Evolutionary conservation across 176 grass and related monocot species (phyloP), one percentile per base, ranked within the genome.

Genomic region (Stipa capillata): DNA sequence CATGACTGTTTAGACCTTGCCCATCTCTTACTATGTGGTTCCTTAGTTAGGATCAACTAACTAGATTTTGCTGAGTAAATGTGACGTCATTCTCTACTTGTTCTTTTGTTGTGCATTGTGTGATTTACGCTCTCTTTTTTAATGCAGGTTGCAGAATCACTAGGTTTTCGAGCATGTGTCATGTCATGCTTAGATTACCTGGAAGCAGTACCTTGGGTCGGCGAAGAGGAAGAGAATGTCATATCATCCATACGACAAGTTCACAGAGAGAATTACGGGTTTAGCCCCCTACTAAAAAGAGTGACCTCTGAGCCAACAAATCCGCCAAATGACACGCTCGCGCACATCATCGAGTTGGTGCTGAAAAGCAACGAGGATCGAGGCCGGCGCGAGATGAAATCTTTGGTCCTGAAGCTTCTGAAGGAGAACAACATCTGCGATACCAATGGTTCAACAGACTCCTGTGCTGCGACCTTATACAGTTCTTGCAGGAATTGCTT

Each of bases 141-240:
- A 72, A 51, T 71, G n/a, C 79, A 97, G 93, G 85, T 93, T 21
- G 85, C 90, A 24, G 93, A 93, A 77, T 88, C 73, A 42, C 82
- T 97, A 74, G 88, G 91, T 31, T 97, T 93, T 31, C 74, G 53
- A 23, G 45, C 79, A 66, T 93, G 94, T 58, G 51, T 97, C 20
- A 69, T 73, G 48, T 86, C 94, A 86, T 93, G 94, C 78, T 60
- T 97, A 45, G 84, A 91, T 87, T 93, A 89, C 79, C 58, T 97
- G 55, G 94, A 97, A 87, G 83, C 84, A 6, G 84, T 91, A 18
- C 94, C 94, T 42, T 97, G 91, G 94, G 86, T 88, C 0, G 91
- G 88, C n/a, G 91, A 97, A 7, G 94, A 97, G 86, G 93, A 95
- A 89, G 94, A 91, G 75, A 86, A 86, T 5, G 89, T 93, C 0